Conservation (phyloP, 805 yeast species). For the Candida palmyrensis region DNA sequence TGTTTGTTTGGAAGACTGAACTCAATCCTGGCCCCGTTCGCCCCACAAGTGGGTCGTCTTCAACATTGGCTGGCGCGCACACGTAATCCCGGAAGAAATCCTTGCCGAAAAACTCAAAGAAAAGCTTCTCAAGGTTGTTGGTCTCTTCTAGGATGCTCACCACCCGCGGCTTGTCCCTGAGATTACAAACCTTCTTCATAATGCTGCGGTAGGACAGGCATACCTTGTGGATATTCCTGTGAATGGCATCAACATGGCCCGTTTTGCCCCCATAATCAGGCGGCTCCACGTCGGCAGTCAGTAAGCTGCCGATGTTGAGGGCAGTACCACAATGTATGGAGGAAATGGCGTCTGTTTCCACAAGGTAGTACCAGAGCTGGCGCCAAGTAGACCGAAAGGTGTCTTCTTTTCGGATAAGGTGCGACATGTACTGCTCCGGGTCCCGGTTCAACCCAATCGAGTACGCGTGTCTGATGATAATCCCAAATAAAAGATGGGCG, state of each 20-base stretch:
- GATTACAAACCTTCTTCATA: conserved; percentile 20
- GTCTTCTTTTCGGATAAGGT: conserved; percentile 22
- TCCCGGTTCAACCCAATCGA: conserved; percentile 39
- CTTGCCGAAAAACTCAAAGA: conserved; percentile 33
- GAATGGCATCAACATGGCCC: conserved; percentile 10
- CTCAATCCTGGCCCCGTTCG: too few species aligned
- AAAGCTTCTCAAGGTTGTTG: conserved; percentile 29
- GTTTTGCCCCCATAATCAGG: conserved; percentile 16
- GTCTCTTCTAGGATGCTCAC: conserved; percentile 31
- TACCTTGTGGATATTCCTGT: conserved; percentile 13
- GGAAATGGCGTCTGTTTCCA: conserved; percentile 22
- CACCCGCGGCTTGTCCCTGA: conserved; percentile 25
- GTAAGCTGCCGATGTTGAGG: conserved; percentile 21
- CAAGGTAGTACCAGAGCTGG: conserved; percentile 29
- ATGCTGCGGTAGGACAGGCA: conserved; percentile 25
- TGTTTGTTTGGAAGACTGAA: too few species aligned
- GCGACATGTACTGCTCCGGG: conserved; percentile 26
- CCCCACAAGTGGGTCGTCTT: too few species aligned
- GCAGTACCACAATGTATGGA: conserved; percentile 30
- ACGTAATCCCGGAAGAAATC: conserved; percentile 37
- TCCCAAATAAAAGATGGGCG: conserved; percentile 32
- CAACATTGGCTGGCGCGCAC: conserved; percentile 19
- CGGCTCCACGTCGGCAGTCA: conserved; percentile 27
- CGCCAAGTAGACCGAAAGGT: conserved; percentile 29
- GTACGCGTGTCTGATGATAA: conserved; percentile 32